Evolutionary conservation across 2,329 filamentous ascomycete species (phyloP), one percentile per base, ranked within the genome.

Genomic region (Pestalotiopsis sp.): DNA sequence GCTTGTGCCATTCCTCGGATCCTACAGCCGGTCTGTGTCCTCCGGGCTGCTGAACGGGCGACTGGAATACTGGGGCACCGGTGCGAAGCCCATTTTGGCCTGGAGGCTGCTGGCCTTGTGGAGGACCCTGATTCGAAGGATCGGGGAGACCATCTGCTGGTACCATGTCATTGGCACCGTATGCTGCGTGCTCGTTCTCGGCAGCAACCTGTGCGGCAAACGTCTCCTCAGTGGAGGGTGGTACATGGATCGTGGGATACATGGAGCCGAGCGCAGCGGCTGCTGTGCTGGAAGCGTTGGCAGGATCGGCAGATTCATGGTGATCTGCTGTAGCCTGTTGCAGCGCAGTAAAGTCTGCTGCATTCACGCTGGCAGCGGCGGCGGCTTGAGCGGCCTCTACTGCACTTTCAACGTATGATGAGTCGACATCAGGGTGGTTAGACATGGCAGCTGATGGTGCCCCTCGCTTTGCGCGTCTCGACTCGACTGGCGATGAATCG

Each of bases 1-100:
- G 91, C 80, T 97, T 97, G 80, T 99, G 96, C 96, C 96, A 99
- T 81, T 98, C 95, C 67, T 97, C 94, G 2, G 94, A 96, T 2
- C 96, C 96, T n/a, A 98, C 96, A 6, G 91, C 89, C 7, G 95
- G 95, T 81, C 98, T 98, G 74, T 72, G 70, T 73, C 69, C 78
- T 63, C 66, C 73, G 11, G 75, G 70, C 58, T 80, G 79, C 38
- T 27, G 25, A 27, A 23, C 23, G 59, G 52, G 23, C 2, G 31
- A 20, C 20, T 67, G 38, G 17, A 49, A 64, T 4, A 52, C n/a
- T 59, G 65, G 52, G 5, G 25, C 14, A 25, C 20, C 20, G 20
- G 64, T n/a, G 3, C 45, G 7, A 13, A 82, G 76, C 14, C 83
- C 84, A 61, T 86, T 86, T 31, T 81, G 78, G 17, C 78, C 78